These are phyloP conservation scores for Pichia sp. DNA, from an alignment of 1,139 yeast species.

Conservation along the genomic window DNA sequence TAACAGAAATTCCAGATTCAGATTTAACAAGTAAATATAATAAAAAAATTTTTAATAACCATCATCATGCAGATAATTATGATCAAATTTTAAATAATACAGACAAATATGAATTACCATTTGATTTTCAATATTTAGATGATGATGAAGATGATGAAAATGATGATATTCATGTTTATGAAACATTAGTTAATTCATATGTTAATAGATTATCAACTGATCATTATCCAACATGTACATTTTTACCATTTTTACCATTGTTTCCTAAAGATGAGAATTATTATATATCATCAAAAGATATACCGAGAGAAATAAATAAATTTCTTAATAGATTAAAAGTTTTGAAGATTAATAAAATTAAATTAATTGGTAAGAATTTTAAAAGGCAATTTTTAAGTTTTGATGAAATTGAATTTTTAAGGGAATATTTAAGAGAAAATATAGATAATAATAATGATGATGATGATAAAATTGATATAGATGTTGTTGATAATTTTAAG, in stretches of 20 bases:
- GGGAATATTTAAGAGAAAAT: slow-evolving; percentile 5
- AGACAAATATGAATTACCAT: slow-evolving; percentile 9
- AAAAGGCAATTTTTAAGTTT: slow-evolving; percentile 2
- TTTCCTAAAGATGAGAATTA: slow-evolving; percentile 21
- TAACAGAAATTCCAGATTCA: slow-evolving; percentile 12
- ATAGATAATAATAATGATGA: background rate
- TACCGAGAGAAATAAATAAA: slow-evolving; percentile 19
- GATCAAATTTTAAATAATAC: slow-evolving; percentile 8
- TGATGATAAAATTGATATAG: slow-evolving; percentile 4
- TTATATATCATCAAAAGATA: slow-evolving; percentile 23
- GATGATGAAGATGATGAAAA: slow-evolving; percentile 5
- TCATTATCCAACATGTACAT: slow-evolving; percentile 26
- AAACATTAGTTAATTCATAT: slow-evolving; percentile 23
- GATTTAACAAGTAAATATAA: background rate
- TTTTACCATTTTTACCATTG: slow-evolving; percentile 15
- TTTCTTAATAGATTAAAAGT: slow-evolving; percentile 17
- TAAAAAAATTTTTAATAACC: slow-evolving; percentile 10
- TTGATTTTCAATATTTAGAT: slow-evolving; percentile 6
- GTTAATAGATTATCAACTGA: slow-evolving; percentile 22
- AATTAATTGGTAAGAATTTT: slow-evolving; percentile 15
- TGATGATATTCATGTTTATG: slow-evolving; percentile 14
- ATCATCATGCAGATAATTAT: slow-evolving; percentile 9
- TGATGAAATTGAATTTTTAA: slow-evolving; percentile 9
- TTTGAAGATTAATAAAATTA: slow-evolving; percentile 15
- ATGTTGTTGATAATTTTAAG: background rate